Evolutionary conservation across 1,139 yeast genomes (phyloP).

Genomic region (Candida frijolesensis): DNA sequence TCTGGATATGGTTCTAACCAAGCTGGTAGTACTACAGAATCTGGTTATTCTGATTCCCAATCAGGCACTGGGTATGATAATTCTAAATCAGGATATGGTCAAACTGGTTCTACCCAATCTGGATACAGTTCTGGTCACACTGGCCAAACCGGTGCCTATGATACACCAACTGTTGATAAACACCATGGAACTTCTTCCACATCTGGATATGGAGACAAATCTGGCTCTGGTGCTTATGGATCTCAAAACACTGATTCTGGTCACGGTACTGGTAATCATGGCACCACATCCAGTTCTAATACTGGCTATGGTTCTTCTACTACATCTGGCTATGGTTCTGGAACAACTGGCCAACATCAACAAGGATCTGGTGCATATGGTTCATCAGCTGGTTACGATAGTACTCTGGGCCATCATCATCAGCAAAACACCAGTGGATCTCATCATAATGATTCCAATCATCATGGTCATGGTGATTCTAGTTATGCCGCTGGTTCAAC

Average conservation of each 20-base stretch:
- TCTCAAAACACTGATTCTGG: too few species aligned
- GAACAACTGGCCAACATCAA: slow-evolving; percentile 13
- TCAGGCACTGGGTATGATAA: slow-evolving; percentile 5
- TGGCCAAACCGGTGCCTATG: neutral
- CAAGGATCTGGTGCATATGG: slow-evolving; percentile 12
- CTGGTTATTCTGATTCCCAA: too few species aligned
- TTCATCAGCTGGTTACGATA: too few species aligned
- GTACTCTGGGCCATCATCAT: neutral
- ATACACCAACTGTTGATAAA: neutral
- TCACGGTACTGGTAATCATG: too few species aligned
- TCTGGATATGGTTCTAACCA: slow-evolving; percentile 10
- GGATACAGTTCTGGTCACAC: neutral
- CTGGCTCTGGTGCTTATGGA: slow-evolving; percentile 8
- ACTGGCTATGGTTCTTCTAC: neutral
- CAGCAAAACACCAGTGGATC: neutral
- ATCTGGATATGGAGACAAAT: slow-evolving; percentile 9
- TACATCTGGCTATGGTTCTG: slow-evolving; percentile 4
- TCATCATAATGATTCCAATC: too few species aligned
- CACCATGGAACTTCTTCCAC: neutral
- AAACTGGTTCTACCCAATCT: slow-evolving; percentile 1
- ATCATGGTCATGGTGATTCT: slow-evolving; percentile 7
- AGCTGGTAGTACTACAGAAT: neutral
- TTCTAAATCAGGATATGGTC: neutral
- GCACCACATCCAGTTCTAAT: too few species aligned
- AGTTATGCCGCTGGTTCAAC: neutral